Evolutionary conservation across 768 basidiomycete species (phyloP).

Genomic region (Hebeloma cylindrosporum): DNA sequence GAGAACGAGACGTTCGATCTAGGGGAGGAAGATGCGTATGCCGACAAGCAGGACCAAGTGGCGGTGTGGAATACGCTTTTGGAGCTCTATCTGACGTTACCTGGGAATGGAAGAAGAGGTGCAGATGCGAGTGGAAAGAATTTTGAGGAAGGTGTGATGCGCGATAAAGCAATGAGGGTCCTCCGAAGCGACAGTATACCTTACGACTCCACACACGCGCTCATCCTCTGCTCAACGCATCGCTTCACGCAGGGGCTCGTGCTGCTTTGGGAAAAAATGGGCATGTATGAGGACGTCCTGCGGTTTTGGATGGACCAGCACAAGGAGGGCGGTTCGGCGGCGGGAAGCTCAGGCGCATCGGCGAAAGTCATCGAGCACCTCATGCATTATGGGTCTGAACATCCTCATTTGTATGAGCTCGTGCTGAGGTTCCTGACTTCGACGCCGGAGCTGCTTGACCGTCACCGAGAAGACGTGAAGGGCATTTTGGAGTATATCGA

Average conservation of each 20-base stretch:
- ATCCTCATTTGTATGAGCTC: constrained; percentile 80
- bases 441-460: constrained; percentile 65
- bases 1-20: constrained; percentile 14
- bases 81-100: constrained; percentile 82
- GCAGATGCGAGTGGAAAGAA: constrained; percentile 10
- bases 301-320: constrained; percentile 89
- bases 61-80: constrained; percentile 96
- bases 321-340: constrained; percentile 34
- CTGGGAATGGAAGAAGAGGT: constrained; percentile 30
- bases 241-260: constrained; percentile 84
- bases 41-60: constrained; percentile 66
- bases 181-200: constrained; percentile 62
- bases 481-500: constrained; percentile 78
- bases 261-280: constrained; percentile 88
- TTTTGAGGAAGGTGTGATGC: constrained; percentile 37
- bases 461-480: constrained; percentile 71
- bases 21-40: constrained; percentile 39
- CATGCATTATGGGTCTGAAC: constrained; percentile 64
- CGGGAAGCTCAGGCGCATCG: constrained; percentile 42
- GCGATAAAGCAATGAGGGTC: constrained; percentile 72
- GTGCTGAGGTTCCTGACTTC: constrained; percentile 90
- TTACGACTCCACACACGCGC: constrained; percentile 87
- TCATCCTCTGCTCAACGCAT: constrained; percentile 90
- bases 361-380: constrained; percentile 72
- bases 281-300: constrained; percentile 94